Evolutionary conservation across 495 filamentous ascomycete species (phyloP).

Genomic region (Xylaria bambusicola): DNA sequence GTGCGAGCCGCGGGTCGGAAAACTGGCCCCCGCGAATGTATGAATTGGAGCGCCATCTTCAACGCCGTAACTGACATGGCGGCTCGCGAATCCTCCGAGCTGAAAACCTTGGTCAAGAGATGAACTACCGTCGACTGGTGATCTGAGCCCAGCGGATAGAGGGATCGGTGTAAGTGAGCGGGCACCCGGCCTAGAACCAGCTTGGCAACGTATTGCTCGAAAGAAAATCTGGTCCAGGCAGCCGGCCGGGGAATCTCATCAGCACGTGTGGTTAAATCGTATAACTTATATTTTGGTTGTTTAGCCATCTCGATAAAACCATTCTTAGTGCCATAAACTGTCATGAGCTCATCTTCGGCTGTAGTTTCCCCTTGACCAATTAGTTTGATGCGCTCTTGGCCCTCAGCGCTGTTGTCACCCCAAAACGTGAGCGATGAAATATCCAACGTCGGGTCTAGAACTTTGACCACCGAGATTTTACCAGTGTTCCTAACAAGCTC

Average conservation of each 20-base stretch:
- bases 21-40: conserved; percentile 22
- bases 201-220: conserved; percentile 37
- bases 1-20: conserved; percentile 21
- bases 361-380: conserved; percentile 10
- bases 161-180: conserved; percentile 20
- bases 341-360: conserved; percentile 22
- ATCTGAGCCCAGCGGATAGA: conserved; percentile 28
- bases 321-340: conserved; percentile 9
- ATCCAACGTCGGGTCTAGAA: conserved; percentile 15
- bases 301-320: background rate
- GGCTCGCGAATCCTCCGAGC: conserved; percentile 20
- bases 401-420: background rate
- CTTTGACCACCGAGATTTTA: conserved; percentile 23
- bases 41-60: conserved; percentile 41
- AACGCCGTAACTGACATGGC: conserved; percentile 34
- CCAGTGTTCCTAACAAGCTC: conserved; percentile 25
- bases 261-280: conserved; percentile 25
- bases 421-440: conserved; percentile 10
- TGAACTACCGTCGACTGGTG: conserved; percentile 34
- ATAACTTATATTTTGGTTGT: conserved; percentile 17
- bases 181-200: conserved; percentile 33
- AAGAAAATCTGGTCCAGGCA: conserved; percentile 38
- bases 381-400: conserved; percentile 14
- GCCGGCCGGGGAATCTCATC: conserved; percentile 35
- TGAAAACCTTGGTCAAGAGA: conserved; percentile 34